Base-by-base conservation (phyloP, 352 stramenopile species). In the Pythium folliculosum region DNA sequence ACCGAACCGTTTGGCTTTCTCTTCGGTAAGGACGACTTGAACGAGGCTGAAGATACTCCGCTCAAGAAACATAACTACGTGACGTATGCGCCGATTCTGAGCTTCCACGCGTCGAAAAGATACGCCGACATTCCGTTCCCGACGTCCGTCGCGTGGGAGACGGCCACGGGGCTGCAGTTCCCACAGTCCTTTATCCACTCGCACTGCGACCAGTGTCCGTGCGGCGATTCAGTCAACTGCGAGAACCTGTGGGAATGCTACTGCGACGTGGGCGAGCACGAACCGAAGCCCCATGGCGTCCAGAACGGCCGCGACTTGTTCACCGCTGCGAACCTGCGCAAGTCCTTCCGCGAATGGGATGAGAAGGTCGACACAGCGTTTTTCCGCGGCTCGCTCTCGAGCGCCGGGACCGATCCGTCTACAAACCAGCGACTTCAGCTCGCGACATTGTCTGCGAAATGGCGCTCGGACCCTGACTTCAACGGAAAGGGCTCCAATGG, bases 1-100 rank as follows among this genome's bases (percentile, higher is more conserved):
- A 87, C 76, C 5, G 97, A 99, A 76, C 97, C 97, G 16, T 99
- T 99, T 78, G 97, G 97, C 7, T 99, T 99, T 70, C 92, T 99
- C 48, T 99, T 98, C 73, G 91, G 99, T 72, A 97, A 97, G 70
- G 93, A 99, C 71, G 97, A 99, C 72, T 81, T 94, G 37, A 92
- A 99, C 71, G 91, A 93, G 32, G 73, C 89, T 14, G 84, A 98
- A 43, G 95, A 99, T 77, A 90, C 98, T 12, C 90, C 97, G 44
- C 84, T 99, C 44, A 84, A 84, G 49, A 70, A 88, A 6, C 83
- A 96, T 60, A 88, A 86, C 37, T 99, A 98, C 76, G 59, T 80
- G 44, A 94, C 86, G 32, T 99, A 99, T 72, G 97, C 97, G 9
- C 97, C 97, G 10, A 98, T 99, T 66, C 87, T 99, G 60, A 98